Evolutionary conservation across 2,329 filamentous ascomycete genomes (phyloP), one percentile per base, ranked within the genome.

Genomic region (Parasarocladium wereldwijsianum): DNA sequence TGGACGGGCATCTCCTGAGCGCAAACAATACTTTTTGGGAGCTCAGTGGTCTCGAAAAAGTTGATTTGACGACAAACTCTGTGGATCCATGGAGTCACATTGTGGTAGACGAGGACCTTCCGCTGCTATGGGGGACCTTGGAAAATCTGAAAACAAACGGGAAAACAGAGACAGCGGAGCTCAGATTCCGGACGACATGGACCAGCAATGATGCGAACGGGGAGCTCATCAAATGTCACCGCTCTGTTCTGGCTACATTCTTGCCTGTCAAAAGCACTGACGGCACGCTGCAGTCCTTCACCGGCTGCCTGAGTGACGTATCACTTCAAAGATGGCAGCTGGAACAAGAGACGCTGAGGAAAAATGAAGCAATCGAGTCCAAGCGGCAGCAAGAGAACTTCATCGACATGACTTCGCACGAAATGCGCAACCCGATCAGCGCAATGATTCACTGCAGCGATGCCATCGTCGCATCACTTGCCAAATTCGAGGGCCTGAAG

Each of bases 331-430:
- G 57, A 35, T 66, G 55, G 58, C 64, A 64, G 45, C 48, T 60
- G n/a, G 63, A 59, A 36, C 55, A 54, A 29, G 64, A 64, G 40
- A 60, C 54, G 31, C 47, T 54, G 40, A 57, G 55, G 29, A 66
- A 62, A 44, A 62, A 65, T 24, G 64, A 72, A 33, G 68, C 68
- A 2, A 60, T 72, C 16, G 65, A 71, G 42, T 62, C 64, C 17
- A 70, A 66, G 41, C 57, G 75, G 5, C 76, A 81, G 44, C 82
- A 87, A 44, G 78, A 86, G 42, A 80, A 80, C 38, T 85, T 85
- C 42, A 82, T 86, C 43, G 80, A 84, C 48, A 82, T 83, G 58
- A 70, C 66, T 2, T 71, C 69, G 10, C 76, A 81, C 44, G 76
- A 80, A 44, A 76, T 81, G 67, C 64, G 77, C 16, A 84, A 84